phyloP scores from a whole-genome alignment of 129 eudicot genomes.

The Pseudognaphalium luteoalbum region DNA sequence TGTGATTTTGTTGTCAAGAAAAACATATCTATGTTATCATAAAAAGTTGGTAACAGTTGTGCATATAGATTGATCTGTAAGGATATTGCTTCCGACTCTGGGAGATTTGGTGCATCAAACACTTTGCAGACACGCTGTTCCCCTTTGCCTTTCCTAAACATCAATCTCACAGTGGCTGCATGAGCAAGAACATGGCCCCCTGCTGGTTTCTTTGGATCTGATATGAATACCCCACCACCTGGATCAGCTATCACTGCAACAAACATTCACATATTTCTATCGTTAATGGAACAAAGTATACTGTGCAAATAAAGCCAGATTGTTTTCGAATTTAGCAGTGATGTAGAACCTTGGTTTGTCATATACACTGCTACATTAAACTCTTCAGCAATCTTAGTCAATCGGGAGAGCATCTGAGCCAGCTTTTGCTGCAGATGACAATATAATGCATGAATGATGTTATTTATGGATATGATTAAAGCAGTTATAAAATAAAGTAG shows the following conservation, averaged over 20 bases:
- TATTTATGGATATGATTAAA: slow-evolving; percentile 4
- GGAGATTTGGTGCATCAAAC: slow-evolving; percentile 98
- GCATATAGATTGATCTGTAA: slow-evolving; percentile 20
- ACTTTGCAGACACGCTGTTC: slow-evolving; percentile 99
- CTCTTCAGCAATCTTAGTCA: slow-evolving; percentile 93
- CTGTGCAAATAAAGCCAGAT: neutral
- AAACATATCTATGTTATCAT: slow-evolving; percentile 17
- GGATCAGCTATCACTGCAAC: slow-evolving; percentile 95
- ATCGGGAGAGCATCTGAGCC: slow-evolving; percentile 98
- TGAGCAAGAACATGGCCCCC: slow-evolving; percentile 99
- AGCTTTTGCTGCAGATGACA: slow-evolving; percentile 74
- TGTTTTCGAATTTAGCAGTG: neutral
- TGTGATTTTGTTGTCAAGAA: slow-evolving; percentile 52
- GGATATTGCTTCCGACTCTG: slow-evolving; percentile 99
- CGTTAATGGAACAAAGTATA: neutral
- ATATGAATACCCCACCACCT: slow-evolving; percentile 85
- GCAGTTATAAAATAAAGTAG: neutral
- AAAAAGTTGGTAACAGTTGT: neutral
- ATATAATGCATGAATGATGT: slow-evolving; percentile 4
- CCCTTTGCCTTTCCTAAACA: slow-evolving; percentile 99
- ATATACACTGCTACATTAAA: slow-evolving; percentile 90
- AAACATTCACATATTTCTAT: slow-evolving; percentile 16
- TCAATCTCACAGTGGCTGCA: slow-evolving; percentile 93
- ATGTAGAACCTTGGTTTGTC: slow-evolving; percentile 85
- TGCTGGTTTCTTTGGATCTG: slow-evolving; percentile 98